Conservation (phyloP, 148 eudicot species). For the Rhododendron mucronatum region DNA sequence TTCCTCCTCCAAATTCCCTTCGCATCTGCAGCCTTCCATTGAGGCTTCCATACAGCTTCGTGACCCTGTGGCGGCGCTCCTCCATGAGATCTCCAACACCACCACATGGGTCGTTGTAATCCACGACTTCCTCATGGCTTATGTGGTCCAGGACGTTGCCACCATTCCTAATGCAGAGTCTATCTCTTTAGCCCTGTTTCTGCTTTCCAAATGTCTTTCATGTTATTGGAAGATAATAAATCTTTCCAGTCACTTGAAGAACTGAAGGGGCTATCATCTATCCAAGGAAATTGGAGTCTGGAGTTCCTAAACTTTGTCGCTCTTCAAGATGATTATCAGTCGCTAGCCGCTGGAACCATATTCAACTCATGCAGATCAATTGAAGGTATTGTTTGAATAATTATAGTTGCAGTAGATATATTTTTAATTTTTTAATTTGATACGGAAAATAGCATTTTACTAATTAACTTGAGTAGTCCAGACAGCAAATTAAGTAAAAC, state of each 20-base stretch:
- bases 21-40: slow-evolving; percentile 4
- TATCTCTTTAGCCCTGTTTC: not conserved
- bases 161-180: not conserved
- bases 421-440: too few species aligned
- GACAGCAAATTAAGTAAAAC: too few species aligned
- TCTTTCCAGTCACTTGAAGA: not conserved
- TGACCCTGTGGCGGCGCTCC: not conserved
- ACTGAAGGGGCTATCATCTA: not conserved
- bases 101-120: not conserved
- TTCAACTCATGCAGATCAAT: slow-evolving; percentile 27
- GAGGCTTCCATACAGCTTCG: not conserved
- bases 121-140: slow-evolving; percentile 11
- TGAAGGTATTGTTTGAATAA: slow-evolving; percentile 9
- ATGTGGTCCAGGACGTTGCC: slow-evolving; percentile 19
- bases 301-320: slow-evolving; percentile 3
- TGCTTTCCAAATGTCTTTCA: not conserved
- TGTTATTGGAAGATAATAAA: too few species aligned
- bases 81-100: not conserved
- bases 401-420: not conserved
- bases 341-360: slow-evolving; percentile 21
- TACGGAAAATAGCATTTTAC: too few species aligned
- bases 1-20: not conserved
- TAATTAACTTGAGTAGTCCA: too few species aligned
- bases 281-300: slow-evolving; percentile 17
- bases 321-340: not conserved